These are phyloP conservation scores for Oenanthe javanica DNA, from an alignment of 140 eudicot species.

Conservation along the genomic window DNA sequence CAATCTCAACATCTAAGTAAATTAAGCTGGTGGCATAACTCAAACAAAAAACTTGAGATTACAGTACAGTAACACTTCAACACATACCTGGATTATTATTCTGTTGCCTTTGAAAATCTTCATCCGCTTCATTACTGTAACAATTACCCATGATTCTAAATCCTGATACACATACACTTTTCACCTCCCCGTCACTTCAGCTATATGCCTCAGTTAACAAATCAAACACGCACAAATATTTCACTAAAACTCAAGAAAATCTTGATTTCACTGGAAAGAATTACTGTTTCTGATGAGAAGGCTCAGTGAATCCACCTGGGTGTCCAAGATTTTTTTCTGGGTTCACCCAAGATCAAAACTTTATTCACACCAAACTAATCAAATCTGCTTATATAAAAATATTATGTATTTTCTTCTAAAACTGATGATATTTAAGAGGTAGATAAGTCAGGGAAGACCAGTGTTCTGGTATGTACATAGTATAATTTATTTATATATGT, in stretches of 20 bases:
- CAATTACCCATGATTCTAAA: slow-evolving; percentile 12
- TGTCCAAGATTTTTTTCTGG: neutral
- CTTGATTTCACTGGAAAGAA: neutral
- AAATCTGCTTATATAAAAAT: neutral
- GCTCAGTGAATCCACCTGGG: neutral
- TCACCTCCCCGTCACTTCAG: slow-evolving; percentile 3
- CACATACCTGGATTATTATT: slow-evolving; percentile 1
- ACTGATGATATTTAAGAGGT: neutral
- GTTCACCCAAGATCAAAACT: neutral
- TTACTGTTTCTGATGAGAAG: neutral
- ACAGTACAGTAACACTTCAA: neutral
- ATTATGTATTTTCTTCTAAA: neutral
- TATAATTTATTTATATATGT: no score
- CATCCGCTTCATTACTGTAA: slow-evolving; percentile 11
- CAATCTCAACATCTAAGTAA: neutral
- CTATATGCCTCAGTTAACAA: neutral
- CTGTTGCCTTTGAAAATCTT: neutral
- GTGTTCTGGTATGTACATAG: neutral
- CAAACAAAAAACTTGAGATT: neutral
- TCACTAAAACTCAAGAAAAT: neutral
- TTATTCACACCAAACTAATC: neutral
- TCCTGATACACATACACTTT: neutral
- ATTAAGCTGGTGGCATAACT: neutral
- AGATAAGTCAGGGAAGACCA: neutral
- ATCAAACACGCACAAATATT: neutral